phyloP scores from a whole-genome alignment of 139 green algal species.

The Tetradesmus lagerheimii region DNA sequence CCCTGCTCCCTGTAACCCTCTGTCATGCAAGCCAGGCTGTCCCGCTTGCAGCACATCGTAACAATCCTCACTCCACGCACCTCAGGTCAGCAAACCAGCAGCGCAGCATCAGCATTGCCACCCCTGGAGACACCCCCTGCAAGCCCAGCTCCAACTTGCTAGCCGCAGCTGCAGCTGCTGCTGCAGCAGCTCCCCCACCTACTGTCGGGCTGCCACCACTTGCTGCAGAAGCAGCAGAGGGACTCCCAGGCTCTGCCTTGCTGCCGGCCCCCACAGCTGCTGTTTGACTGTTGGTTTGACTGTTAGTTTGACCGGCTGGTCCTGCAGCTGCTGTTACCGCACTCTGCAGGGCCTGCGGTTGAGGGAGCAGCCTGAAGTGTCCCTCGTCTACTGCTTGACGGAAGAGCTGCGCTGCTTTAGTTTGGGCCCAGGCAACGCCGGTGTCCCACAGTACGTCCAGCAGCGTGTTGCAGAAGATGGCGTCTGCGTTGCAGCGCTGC shows the following conservation, averaged over 20 bases:
- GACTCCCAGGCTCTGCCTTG: not conserved
- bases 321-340: slow-evolving; percentile 5
- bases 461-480: slow-evolving; percentile 86
- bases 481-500: slow-evolving; percentile 68
- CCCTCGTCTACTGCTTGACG: slow-evolving; percentile 62
- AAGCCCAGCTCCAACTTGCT: slow-evolving; percentile 73
- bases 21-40: not conserved
- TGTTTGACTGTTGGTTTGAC: not conserved
- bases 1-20: not conserved
- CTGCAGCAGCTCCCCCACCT: not conserved
- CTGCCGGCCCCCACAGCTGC: not conserved
- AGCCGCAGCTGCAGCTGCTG: not conserved
- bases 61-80: not conserved
- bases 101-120: slow-evolving; percentile 79
- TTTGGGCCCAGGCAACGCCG: slow-evolving; percentile 77
- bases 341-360: slow-evolving; percentile 28
- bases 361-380: slow-evolving; percentile 65
- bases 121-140: slow-evolving; percentile 76
- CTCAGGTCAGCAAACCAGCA: slow-evolving; percentile 74
- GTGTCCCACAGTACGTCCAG: slow-evolving; percentile 87
- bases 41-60: too few relatives aligned
- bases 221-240: slow-evolving; percentile 3
- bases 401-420: slow-evolving; percentile 59
- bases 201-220: not conserved
- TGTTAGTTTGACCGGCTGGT: not conserved